Base-by-base conservation (phyloP, 352 stramenopile species). In the Phytopythium helicoides region DNA sequence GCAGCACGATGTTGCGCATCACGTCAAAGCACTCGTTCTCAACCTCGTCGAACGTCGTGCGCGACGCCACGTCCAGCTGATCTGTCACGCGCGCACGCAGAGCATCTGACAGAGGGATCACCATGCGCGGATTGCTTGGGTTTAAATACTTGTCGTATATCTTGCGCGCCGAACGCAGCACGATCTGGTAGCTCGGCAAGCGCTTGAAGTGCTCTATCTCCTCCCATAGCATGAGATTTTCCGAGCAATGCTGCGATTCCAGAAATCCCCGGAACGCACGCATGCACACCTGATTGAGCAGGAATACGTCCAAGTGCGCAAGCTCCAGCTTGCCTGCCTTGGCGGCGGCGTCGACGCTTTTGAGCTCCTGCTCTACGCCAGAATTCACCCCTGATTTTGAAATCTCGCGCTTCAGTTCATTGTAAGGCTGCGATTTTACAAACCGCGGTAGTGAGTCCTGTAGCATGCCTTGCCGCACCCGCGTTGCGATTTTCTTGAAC, bases 61-160 rank as follows among this genome's bases (percentile, higher is more conserved):
- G 74, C 31, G 66, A 82, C 0, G 80, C 83, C 8, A 67, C 76
- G 9, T 93, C 83, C 10, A 93, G 57, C 25, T 85, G 75, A 3
- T 59, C 49, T 15, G 73, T 56, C 11, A 91, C 66, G 22, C 77
- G 76, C 10, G 62, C 59, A 8, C 60, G 70, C 14, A 89, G 47
- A n/a, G 68, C 69, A 10, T 76, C 56, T 1, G 72, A 66, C 8
- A 93, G 41, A 6, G 69, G 59, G 52, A 93, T 86, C 34, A 70
- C 60, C 41, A 74, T 82, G 21, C 73, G 66, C 23, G 70, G 55
- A 55, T 81, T 90, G 39, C 28, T 64, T 10, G 71, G 74, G 60
- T 87, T 88, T 33, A 93, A 53, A 57, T 90, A 93, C 64, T 93
- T 93, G 62, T 91, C 83, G 58, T 87, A 89, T 47, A 93, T 89